Base-by-base conservation (phyloP, 129 eudicot genomes). In the Oenanthe sinensis region DNA sequence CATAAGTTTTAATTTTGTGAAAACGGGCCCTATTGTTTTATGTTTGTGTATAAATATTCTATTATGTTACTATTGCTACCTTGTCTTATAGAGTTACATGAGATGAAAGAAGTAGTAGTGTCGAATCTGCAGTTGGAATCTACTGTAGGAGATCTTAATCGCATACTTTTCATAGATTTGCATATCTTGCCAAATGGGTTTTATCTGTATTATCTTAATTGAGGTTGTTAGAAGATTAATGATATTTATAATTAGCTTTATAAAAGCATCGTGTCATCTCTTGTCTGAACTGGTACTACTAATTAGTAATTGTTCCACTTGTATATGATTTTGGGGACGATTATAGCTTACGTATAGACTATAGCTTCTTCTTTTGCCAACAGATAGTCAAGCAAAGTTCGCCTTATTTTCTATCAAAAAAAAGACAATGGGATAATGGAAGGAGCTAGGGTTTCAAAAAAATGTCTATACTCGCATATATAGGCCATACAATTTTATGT, bases 191-290 rank as follows among this genome's bases (percentile, higher is more conserved):
- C 36, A 60, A 58, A n/a, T n/a, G 67, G 30, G 8, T n/a, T 6
- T 1, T 8, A 2, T 19, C 30, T 58, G 67, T 58, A 55, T 22
- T 58, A n/a, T 22, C n/a, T 22, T 58, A 58, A n/a, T 22, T 7
- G 65, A 58, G 28, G 65, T 22, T 54, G 26, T n/a, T 60, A 60
- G 68, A n/a, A 60, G 36, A 60, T n/a, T 60, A 60, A 60, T 60
- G 14, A 58, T 58, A 22, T 58, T 58, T 22, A 58, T 16, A 3
- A 39, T 52, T n/a, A 60, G 33, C 68, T 60, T 60, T 60, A n/a
- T 60, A 60, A 60, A 60, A 60, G 68, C 68, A 60, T 60, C 12
- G 68, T 60, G 68, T 60, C 68, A 60, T 36, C 16, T 60, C 33
- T 60, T 60, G 68, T 60, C 68, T 1, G n/a, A n/a, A n/a, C n/a